Evolutionary conservation across 169 alveolate genomes (phyloP).

Genomic region (Cryptosporidium ryanae): DNA sequence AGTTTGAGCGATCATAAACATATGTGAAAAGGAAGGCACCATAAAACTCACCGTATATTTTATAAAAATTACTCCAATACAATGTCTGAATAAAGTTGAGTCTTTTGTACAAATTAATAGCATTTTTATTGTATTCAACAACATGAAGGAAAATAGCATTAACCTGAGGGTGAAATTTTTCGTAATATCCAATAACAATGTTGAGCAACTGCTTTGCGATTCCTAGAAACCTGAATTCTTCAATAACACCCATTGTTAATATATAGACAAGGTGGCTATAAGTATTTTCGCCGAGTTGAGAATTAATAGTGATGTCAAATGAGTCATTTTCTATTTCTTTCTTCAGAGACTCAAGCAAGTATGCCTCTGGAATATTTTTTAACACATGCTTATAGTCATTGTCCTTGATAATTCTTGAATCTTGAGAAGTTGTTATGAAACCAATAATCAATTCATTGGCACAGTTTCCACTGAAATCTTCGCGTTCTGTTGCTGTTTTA

Average conservation of each 20-base stretch:
- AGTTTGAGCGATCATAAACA: slow-evolving; percentile 35
- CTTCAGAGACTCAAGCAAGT: slow-evolving; percentile 10
- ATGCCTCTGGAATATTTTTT: slow-evolving; percentile 26
- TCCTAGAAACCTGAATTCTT: slow-evolving; percentile 72
- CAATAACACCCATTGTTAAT: slow-evolving; percentile 67
- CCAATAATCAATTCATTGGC: slow-evolving; percentile 30
- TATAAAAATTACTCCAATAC: slow-evolving; percentile 65
- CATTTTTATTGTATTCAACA: slow-evolving; percentile 57
- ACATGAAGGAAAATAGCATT: slow-evolving; percentile 65
- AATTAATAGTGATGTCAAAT: background rate
- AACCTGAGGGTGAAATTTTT: slow-evolving; percentile 32
- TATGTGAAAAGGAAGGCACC: slow-evolving; percentile 58
- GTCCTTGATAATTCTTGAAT: slow-evolving; percentile 47
- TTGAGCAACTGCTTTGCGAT: slow-evolving; percentile 52
- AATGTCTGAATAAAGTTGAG: slow-evolving; percentile 43
- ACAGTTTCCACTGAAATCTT: background rate
- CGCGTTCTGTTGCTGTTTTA: background rate
- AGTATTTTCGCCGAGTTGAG: slow-evolving; percentile 6
- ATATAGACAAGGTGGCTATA: slow-evolving; percentile 55
- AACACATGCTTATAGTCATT: slow-evolving; percentile 65
- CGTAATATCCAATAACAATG: slow-evolving; percentile 41
- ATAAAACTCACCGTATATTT: slow-evolving; percentile 39
- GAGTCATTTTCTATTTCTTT: slow-evolving; percentile 29
- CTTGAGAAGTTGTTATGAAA: slow-evolving; percentile 62
- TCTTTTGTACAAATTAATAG: slow-evolving; percentile 32